phyloP scores from a whole-genome alignment of 2,329 filamentous ascomycete species.

The Mollisia scopiformis region DNA sequence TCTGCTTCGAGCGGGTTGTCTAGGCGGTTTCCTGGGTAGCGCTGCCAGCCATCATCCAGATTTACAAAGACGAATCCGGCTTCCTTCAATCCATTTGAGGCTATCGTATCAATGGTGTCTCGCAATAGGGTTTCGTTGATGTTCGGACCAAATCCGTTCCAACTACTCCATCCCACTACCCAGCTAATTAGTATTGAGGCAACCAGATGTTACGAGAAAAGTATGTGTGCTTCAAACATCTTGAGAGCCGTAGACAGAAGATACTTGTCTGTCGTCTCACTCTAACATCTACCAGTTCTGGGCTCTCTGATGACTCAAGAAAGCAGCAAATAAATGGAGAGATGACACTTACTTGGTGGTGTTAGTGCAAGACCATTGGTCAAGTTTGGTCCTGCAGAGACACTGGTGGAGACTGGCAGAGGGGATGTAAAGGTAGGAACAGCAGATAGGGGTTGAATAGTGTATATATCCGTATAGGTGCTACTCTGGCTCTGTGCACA shows the following conservation, averaged over 20 bases:
- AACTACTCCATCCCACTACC: constrained; percentile 56
- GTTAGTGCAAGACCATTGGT: constrained; percentile 39
- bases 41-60: constrained; percentile 64
- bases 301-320: no score
- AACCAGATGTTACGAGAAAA: no score
- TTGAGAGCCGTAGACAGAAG: no score
- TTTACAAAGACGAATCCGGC: constrained; percentile 58
- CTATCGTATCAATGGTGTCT: constrained; percentile 46
- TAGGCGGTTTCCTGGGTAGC: constrained; percentile 40
- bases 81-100: constrained; percentile 49
- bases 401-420: not conserved
- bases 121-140: constrained; percentile 51
- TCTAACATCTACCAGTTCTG: no score
- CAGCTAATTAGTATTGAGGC: no score
- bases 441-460: not conserved
- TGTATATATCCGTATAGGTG: not conserved
- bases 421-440: not conserved
- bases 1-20: constrained; percentile 44
- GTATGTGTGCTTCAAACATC: no score
- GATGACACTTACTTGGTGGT: no score
- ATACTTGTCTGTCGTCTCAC: no score
- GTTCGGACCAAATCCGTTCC: constrained; percentile 54
- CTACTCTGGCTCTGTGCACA: not conserved
- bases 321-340: no score
- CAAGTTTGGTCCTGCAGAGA: constrained; percentile 20